Base-by-base conservation (phyloP, 345 rosid species). In the Rubroshorea leprosula region DNA sequence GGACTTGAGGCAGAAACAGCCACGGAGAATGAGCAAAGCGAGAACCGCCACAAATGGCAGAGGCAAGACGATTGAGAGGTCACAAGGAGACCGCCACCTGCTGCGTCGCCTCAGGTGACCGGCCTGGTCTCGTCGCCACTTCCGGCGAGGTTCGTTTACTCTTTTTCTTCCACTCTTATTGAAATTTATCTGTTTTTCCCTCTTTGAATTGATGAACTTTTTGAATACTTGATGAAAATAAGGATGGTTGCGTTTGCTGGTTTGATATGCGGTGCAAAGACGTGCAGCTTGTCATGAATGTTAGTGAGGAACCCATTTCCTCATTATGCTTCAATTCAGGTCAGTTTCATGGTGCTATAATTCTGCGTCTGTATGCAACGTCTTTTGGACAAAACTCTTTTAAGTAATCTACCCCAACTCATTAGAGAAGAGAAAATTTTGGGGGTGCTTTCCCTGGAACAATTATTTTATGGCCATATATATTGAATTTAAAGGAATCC, bases 241-340 rank as follows among this genome's bases (percentile, higher is more conserved):
- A 90, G 98, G 98, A 91, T 79, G 96, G 98, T 21, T 65, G 85
- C 64, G 22, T 92, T 23, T 92, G 98, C 81, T 88, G 90, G 93
- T 92, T 84, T 57, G 96, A 92, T 72, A 71, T 84, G 81, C 74
- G 98, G 46, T 88, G 98, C 85, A 83, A 88, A 72, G 93, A 92
- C 51, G 95, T 74, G 23, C 95, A 86, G 52, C 66, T 74, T 60
- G 64, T 78, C 51, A 74, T 84, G 66, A 84, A 81, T 6, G 76
- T 83, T 63, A 81, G 84, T 35, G 68, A 68, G 49, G 86, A 88
- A 65, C 85, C 96, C 4, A 66, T 84, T 69, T 72, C 90, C 10
- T 88, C 95, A 10, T 61, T 92, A 6, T 87, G 87, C 68, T 84
- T 90, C 69, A 87, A 83, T 69, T 66, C 95, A 55, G 97, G 97